Evolutionary conservation across 2,329 filamentous ascomycete species (phyloP).

Genomic region (Botryotinia convoluta): DNA sequence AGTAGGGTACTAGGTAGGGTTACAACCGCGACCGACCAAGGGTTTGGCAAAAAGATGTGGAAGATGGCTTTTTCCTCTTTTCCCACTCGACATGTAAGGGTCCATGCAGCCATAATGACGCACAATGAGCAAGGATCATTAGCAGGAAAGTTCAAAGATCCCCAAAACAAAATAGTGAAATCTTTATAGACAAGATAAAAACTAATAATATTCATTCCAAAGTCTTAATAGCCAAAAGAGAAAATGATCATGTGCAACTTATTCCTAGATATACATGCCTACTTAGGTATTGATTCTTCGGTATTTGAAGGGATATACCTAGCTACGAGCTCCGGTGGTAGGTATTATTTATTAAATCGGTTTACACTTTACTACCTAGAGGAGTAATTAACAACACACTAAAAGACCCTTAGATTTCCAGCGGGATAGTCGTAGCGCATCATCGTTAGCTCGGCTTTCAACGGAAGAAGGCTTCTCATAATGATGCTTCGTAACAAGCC

Average conservation of each 20-base stretch:
- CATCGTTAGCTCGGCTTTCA: background rate
- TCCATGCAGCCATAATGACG: slow-evolving; percentile 5
- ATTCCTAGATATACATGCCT: background rate
- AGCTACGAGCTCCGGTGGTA: background rate
- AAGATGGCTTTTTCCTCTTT: background rate
- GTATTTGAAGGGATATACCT: background rate
- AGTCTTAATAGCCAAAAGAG: background rate
- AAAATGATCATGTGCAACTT: background rate
- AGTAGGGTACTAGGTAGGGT: background rate
- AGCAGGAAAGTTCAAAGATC: background rate
- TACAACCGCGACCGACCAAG: background rate
- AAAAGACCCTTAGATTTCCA: background rate
- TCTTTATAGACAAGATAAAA: background rate
- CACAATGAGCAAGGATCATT: background rate
- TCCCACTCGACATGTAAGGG: background rate
- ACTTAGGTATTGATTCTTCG: background rate
- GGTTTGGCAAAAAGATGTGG: background rate
- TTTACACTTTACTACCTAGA: background rate
- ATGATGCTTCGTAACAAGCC: background rate
- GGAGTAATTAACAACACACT: background rate
- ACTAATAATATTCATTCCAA: background rate
- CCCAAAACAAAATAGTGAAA: background rate
- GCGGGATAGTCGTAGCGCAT: background rate
- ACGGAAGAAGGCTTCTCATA: background rate
- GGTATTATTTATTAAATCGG: background rate